Evolutionary conservation across 306 rosid genomes (phyloP), one percentile per base, ranked within the genome.

Genomic region (Acacia melanoxylon): DNA sequence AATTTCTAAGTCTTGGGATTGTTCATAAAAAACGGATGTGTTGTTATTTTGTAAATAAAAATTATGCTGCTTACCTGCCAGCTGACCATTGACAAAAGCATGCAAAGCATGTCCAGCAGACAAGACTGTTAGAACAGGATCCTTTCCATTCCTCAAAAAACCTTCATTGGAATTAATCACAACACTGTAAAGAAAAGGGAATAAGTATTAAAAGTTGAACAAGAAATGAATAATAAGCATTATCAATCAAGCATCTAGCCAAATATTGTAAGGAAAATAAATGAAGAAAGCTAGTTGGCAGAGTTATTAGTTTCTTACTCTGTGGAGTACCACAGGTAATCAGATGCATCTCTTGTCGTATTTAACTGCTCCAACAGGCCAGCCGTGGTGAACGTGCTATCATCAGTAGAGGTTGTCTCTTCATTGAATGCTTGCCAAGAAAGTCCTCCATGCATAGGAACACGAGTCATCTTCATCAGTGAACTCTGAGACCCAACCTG

Each of bases 91-190:
- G 84, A 93, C 68, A 72, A 95, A 95, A 78, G 91, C 98, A 84
- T 92, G 98, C 86, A 95, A 78, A 87, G 98, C 94, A 90, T 95
- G 99, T 67, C 99, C 99, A 72, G 99, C 99, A 74, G 99, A 95
- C 61, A 92, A 84, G 78, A 92, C 88, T 0, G 91, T 89, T 69
- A 95, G 96, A 80, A 88, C 85, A 62, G 98, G 98, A 82, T 85
- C 81, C 20, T 87, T 87, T 82, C 96, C 91, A 0, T 62, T 89
- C 77, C 82, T 85, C 86, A 95, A 84, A 79, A 91, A 92, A n/a
- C 83, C 91, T 85, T 95, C 99, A 19, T 74, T 85, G 78, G 94
- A 68, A 51, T 91, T 92, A 78, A 95, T 86, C 83, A 85, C 85
- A 1, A 95, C 94, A 88, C 98, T 95, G 86, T 25, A 42, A 82